phyloP scores from a whole-genome alignment of 2,329 filamentous ascomycete genomes.

The Coniochaeta pulveracea region DNA sequence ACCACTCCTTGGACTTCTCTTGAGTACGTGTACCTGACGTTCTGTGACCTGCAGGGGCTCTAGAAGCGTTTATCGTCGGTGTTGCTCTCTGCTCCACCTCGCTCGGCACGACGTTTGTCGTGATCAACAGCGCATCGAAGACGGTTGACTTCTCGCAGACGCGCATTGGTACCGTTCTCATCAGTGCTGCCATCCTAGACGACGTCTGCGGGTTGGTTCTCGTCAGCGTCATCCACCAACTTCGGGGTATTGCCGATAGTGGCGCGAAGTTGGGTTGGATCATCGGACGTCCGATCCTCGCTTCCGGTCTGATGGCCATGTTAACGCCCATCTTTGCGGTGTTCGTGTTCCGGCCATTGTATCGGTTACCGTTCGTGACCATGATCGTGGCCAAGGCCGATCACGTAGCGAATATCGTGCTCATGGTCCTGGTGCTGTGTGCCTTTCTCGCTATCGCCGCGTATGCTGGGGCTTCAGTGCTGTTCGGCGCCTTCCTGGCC shows the following conservation, averaged over 20 bases:
- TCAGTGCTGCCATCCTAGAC: conserved; percentile 70
- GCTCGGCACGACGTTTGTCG: conserved; percentile 57
- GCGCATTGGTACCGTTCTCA: conserved; percentile 48
- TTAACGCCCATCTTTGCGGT: conserved; percentile 35
- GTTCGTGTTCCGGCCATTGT: conserved; percentile 23
- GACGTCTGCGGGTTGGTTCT: conserved; percentile 70
- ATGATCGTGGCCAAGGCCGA: not conserved
- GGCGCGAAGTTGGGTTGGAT: conserved; percentile 18
- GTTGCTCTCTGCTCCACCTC: conserved; percentile 65
- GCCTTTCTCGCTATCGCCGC: conserved; percentile 35
- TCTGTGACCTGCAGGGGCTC: conserved; percentile 6
- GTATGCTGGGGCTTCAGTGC: conserved; percentile 50
- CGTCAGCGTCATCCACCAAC: conserved; percentile 61
- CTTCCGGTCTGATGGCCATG: conserved; percentile 21
- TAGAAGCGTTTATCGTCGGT: conserved; percentile 60
- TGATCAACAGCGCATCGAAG: conserved; percentile 21
- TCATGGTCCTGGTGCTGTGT: not conserved
- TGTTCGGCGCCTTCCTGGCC: conserved; percentile 53
- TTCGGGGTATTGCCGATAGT: conserved; percentile 27
- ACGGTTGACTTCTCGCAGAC: conserved; percentile 29
- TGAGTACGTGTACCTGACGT: not conserved
- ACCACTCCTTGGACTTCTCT: not conserved
- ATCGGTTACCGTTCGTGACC: not conserved
- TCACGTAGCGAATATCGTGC: not conserved
- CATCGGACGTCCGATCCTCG: conserved; percentile 31